A percentile compares a stretch with the other conserved stretches of the same genome.
These are phyloP conservation scores for Ambrosia hybrid DNA, from an alignment of 140 eudicot genomes.

Conservation along the genomic window DNA sequence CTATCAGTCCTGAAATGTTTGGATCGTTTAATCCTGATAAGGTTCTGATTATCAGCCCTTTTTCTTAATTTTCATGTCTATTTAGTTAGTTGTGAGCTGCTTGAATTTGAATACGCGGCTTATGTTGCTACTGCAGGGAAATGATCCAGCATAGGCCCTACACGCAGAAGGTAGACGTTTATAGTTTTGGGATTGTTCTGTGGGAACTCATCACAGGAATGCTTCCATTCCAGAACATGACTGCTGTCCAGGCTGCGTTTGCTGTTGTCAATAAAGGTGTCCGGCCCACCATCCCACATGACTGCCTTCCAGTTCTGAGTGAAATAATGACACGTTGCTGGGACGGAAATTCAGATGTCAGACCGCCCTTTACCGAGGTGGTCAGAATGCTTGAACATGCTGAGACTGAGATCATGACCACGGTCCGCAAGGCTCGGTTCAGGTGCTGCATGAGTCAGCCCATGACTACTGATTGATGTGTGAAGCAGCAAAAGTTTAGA, in stretches of 20 bases:
- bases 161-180: conserved; percentile 90
- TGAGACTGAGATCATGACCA: conserved; percentile 70
- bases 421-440: conserved; percentile 82
- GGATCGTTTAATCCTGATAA: no score
- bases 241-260: conserved; percentile 96
- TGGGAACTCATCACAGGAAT: conserved; percentile 98
- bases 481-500: conserved; percentile 17
- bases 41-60: no score
- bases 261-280: conserved; percentile 93
- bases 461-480: conserved; percentile 71
- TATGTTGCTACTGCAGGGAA: conserved; percentile 58
- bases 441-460: conserved; percentile 92
- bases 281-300: conserved; percentile 75
- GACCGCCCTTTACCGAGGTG: conserved; percentile 71
- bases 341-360: conserved; percentile 75
- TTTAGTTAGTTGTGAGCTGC: background rate
- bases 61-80: no score
- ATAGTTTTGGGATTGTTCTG: conserved; percentile 88
- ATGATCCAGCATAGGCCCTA: conserved; percentile 98
- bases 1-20: no score
- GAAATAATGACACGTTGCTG: conserved; percentile 94
- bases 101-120: background rate
- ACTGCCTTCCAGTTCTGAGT: conserved; percentile 76
- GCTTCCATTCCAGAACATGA: conserved; percentile 98
- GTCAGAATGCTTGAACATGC: conserved; percentile 88